Evolutionary conservation across 306 rosid genomes (phyloP), one percentile per base, ranked within the genome.

Genomic region (Acacia melanoxylon): DNA sequence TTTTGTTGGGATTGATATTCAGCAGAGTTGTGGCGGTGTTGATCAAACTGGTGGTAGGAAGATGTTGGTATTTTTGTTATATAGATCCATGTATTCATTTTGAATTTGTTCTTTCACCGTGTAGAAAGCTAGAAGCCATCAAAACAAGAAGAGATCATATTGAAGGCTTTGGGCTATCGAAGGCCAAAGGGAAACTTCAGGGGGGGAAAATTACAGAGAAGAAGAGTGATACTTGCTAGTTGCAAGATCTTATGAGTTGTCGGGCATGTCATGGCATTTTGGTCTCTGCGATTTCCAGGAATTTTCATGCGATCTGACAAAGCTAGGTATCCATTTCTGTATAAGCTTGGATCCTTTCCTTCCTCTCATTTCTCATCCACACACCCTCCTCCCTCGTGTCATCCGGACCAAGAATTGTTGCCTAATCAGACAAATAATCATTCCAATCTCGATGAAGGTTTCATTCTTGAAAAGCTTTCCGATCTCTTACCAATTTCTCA

Each of bases 381-480:
- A 33, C 88, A 85, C 66, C 17, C 67, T 83, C 85, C 77, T 25
- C 48, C 89, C 6, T 54, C 20, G 22, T 24, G 68, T 44, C 15
- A 59, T 27, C 48, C 42, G 16, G 13, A 79, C 51, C 79, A 65
- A 11, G 72, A 66, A 20, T 20, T 19, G n/a, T 72, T 44, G 22
- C 41, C 41, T 46, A 19, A 8, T 62, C 52, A 2, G 63, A 29
- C 37, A 76, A 67, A 13, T 7, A 25, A 71, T 61, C 69, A 52
- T 29, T 11, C 82, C 27, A 59, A 25, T 48, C 74, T 72, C 2
- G 86, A 89, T 45, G 96, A 94, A 80, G 78, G 67, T 59, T 86
- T 6, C 35, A 74, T 94, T 80, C 92, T 90, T 52, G 78, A 83
- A 8, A 87, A 91, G 78, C 90, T 94, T 66, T 85, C 91, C 1